These are phyloP conservation scores for Globisporangium lucens DNA, from an alignment of 352 stramenopile genomes.

Conservation along the genomic window DNA sequence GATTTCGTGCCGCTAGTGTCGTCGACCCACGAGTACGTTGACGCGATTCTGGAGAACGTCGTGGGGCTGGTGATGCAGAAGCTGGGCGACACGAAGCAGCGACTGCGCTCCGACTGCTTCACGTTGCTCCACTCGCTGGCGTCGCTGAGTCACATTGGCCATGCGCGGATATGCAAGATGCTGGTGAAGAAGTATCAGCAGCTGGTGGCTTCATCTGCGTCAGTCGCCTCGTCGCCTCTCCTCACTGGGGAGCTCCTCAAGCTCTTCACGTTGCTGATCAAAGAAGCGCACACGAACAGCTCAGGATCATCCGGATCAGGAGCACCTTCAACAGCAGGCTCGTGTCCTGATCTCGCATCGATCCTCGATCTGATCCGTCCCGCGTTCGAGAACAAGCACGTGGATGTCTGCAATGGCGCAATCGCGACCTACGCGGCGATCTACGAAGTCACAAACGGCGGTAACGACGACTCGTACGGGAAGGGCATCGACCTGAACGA, in stretches of 20 bases:
- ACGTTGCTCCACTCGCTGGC: conserved; percentile 66
- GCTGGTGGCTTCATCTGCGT: conserved; percentile 24
- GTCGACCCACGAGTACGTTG: conserved; percentile 41
- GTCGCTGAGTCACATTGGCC: conserved; percentile 49
- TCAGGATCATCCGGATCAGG: not conserved
- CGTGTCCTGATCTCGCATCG: conserved; percentile 28
- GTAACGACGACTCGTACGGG: conserved; percentile 25
- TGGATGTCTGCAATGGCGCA: conserved; percentile 71
- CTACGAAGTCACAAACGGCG: conserved; percentile 68
- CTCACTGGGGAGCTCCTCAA: conserved; percentile 58
- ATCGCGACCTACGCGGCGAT: conserved; percentile 65
- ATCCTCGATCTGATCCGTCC: conserved; percentile 49
- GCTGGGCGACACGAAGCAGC: conserved; percentile 74
- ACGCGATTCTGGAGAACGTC: conserved; percentile 60
- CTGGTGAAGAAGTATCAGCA: conserved; percentile 57
- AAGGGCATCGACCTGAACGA: conserved; percentile 49
- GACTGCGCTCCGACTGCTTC: conserved; percentile 67
- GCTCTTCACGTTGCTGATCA: conserved; percentile 63
- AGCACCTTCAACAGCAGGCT: conserved; percentile 1
- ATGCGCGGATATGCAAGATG: conserved; percentile 62
- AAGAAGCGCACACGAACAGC: conserved; percentile 22
- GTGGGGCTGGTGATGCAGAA: conserved; percentile 66
- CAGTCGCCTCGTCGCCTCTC: conserved; percentile 44
- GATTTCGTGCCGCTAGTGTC: conserved; percentile 67
- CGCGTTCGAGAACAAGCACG: conserved; percentile 80